Evolutionary conservation across 2,329 filamentous ascomycete species (phyloP).

Genomic region (Cercospora sojina): DNA sequence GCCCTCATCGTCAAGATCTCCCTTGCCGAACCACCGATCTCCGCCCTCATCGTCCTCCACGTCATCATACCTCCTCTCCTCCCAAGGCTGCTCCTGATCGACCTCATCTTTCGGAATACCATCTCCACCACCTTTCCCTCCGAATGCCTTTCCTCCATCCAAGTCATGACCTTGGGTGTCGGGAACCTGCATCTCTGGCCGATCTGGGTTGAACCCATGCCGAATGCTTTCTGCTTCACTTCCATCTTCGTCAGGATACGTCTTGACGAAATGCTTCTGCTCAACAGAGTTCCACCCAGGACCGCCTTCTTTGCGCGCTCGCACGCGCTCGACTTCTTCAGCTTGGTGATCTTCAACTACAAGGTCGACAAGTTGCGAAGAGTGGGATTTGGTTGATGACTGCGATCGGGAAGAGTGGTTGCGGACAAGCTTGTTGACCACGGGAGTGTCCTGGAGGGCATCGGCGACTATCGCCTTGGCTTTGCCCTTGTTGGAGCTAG

Average conservation of each 20-base stretch:
- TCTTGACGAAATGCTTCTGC: constrained; percentile 55
- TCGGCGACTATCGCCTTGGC: constrained; percentile 31
- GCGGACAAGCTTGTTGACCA: constrained; percentile 44
- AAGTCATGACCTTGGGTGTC: constrained; percentile 46
- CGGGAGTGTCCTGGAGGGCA: constrained; percentile 30
- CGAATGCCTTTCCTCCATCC: constrained; percentile 28
- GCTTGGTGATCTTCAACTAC: constrained; percentile 64
- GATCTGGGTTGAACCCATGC: constrained; percentile 56
- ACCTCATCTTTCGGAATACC: constrained; percentile 28
- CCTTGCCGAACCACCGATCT: constrained; percentile 29
- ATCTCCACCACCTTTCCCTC: constrained; percentile 43
- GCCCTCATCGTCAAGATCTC: constrained; percentile 19
- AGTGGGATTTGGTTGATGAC: constrained; percentile 51
- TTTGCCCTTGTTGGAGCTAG: constrained; percentile 33
- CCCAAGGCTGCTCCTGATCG: constrained; percentile 36
- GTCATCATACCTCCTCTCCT: constrained; percentile 27
- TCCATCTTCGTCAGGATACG: constrained; percentile 49
- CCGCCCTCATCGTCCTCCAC: constrained; percentile 8
- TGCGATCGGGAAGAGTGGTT: constrained; percentile 47
- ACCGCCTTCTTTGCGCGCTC: constrained; percentile 61
- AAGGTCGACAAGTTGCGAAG: constrained; percentile 65
- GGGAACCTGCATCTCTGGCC: constrained; percentile 44
- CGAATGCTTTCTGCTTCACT: constrained; percentile 50
- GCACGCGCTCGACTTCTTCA: constrained; percentile 61
- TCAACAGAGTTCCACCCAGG: constrained; percentile 60